Evolutionary conservation across 257 asterid genomes (phyloP).

Genomic region (Solanum medicagineum): DNA sequence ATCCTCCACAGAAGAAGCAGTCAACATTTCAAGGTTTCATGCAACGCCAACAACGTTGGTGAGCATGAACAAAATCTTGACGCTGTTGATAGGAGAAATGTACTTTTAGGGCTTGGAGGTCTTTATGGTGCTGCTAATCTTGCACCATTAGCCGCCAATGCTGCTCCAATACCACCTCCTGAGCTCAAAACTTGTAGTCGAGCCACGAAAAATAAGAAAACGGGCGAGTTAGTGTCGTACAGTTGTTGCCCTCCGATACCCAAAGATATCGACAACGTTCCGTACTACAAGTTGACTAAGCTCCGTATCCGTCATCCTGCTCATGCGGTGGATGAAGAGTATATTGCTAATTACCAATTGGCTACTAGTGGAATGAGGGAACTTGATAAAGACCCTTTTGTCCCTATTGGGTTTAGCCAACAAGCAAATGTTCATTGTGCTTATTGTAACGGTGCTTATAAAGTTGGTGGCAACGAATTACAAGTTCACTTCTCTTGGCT

Average conservation of each 20-base stretch:
- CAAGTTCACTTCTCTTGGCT: not conserved
- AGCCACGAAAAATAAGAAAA: not conserved
- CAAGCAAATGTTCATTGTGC: not conserved
- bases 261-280: not conserved
- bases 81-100: not conserved
- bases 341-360: not conserved
- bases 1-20: not conserved
- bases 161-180: not conserved
- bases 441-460: too few relatives aligned
- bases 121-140: not conserved
- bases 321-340: not conserved
- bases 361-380: not conserved
- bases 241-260: not conserved
- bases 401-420: not conserved
- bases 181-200: not conserved
- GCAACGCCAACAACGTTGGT: not conserved
- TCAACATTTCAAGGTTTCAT: not conserved
- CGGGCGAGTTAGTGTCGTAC: too few relatives aligned
- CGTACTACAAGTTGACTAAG: not conserved
- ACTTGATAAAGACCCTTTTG: not conserved
- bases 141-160: not conserved
- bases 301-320: not conserved
- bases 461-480: not conserved
- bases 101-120: not conserved
- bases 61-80: too few relatives aligned